phyloP scores from a whole-genome alignment of 805 yeast genomes.

The Saccharomyces cerevisiae region DNA sequence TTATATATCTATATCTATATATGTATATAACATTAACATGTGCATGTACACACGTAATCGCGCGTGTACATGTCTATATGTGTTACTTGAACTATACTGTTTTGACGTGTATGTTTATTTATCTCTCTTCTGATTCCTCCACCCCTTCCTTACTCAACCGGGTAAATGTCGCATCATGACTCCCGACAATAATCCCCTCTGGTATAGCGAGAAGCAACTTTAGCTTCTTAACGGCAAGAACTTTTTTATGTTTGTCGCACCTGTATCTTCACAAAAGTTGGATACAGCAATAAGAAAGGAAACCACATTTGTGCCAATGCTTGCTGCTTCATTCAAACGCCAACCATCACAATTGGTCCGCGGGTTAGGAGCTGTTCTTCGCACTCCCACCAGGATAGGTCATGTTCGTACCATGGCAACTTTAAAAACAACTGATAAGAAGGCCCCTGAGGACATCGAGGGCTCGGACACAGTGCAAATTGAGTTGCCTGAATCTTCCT shows the following conservation, averaged over 20 bases:
- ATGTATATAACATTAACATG: background rate
- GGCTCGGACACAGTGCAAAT: constrained; percentile 35
- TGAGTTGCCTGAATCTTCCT: constrained; percentile 69
- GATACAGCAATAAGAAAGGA: background rate
- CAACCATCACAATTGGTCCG: background rate
- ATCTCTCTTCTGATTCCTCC: background rate
- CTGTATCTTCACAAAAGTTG: background rate
- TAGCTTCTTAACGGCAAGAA: background rate
- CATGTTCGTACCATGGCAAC: background rate
- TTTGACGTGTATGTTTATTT: background rate
- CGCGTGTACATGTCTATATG: background rate
- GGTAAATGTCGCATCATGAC: background rate
- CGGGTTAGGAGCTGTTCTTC: background rate
- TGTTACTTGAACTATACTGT: background rate
- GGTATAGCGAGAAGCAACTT: background rate
- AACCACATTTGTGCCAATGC: constrained; percentile 1
- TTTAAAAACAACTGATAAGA: background rate
- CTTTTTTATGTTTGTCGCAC: background rate
- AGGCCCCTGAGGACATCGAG: constrained; percentile 1
- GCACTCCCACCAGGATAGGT: background rate
- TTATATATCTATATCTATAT: constrained; percentile 2
- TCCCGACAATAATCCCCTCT: background rate
- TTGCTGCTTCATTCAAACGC: constrained; percentile 2
- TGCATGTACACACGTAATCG: background rate
- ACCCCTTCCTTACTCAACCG: background rate